A percentile compares a stretch with the other conserved stretches of the same genome.
Conservation (phyloP, 2,329 filamentous ascomycete genomes). For the Colletotrichum musae region DNA sequence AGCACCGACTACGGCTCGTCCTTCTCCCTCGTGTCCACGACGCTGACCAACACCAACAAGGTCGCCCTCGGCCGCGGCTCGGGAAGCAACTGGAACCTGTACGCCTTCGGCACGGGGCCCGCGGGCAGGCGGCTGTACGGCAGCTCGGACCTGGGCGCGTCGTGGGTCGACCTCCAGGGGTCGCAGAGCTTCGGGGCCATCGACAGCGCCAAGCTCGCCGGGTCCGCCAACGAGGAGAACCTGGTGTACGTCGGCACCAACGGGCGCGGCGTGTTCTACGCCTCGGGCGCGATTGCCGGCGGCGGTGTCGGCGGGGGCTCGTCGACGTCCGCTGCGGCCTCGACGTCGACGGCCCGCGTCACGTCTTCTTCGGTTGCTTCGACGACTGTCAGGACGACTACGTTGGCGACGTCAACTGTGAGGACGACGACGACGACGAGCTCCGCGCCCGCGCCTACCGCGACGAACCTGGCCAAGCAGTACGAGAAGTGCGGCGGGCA, state of each 20-base stretch:
- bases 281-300: slow-evolving; percentile 34
- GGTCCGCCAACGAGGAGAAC: slow-evolving; percentile 61
- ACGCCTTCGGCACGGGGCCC: slow-evolving; percentile 62
- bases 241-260: slow-evolving; percentile 67
- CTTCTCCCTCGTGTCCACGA: slow-evolving; percentile 58
- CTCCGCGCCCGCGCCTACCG: slow-evolving; percentile 31
- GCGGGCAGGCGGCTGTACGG: slow-evolving; percentile 61
- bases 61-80: slow-evolving; percentile 61
- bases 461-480: slow-evolving; percentile 37
- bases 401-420: slow-evolving; percentile 14
- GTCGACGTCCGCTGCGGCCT: slow-evolving; percentile 19
- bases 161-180: slow-evolving; percentile 65
- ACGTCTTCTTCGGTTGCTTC: slow-evolving; percentile 14
- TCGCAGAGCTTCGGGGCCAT: slow-evolving; percentile 62
- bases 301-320: slow-evolving; percentile 4
- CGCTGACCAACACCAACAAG: slow-evolving; percentile 57
- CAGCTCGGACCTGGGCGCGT: slow-evolving; percentile 58
- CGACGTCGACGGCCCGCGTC: slow-evolving; percentile 8
- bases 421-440: slow-evolving; percentile 14
- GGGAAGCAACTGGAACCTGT: slow-evolving; percentile 59
- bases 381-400: slow-evolving; percentile 10
- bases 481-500: slow-evolving; percentile 59
- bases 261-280: slow-evolving; percentile 61
- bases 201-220: slow-evolving; percentile 56
- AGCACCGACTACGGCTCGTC: slow-evolving; percentile 65